Base-by-base conservation (phyloP, 257 asterid species). In the Capsicum chinense region DNA sequence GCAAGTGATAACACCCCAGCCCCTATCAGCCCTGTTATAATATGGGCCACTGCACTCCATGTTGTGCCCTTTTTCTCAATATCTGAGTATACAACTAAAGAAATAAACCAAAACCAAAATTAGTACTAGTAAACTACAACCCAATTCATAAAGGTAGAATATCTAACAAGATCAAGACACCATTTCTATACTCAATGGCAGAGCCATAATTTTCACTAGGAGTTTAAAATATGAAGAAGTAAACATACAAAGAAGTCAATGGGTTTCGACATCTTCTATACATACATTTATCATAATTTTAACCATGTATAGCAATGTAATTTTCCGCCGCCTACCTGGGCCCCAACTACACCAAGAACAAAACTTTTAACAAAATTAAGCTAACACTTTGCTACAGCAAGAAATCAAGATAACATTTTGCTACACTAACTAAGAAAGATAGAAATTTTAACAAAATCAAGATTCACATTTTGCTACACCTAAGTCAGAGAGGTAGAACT, bases 21-120 rank as follows among this genome's bases (percentile, higher is more conserved):
- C 33, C 98, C 98, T 56, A 94, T 92, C 9, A 91, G 96, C 7
- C 92, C 97, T 13, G 95, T 90, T 57, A 94, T 90, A 58, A 92
- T 88, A 85, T 93, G 97, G 14, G 97, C 97, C 87, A 84, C 85
- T 17, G 97, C 97, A 39, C 94, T 92, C 98, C 95, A 93, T 88
- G 19, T 47, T 70, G 88, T 90, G 42, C 98, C 97, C 89, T 85
- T 44, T 73, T 80, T 83, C 62, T 48, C 76, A 44, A 3, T 52
- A 52, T 26, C 63, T 19, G 80, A 73, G 80, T 73, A 73, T 11
- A 19, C 42, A 52, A 52, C 60, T 26, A 19, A 21, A 68, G 3
- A 15, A 76, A 52, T 50, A 9, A 76, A 26, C 62, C 63, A 76
- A 37, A 50, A 13, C 21, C 62, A 19, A 76, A 76, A 4, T 76